Conservation (phyloP, 2,329 filamentous ascomycete species). For the Epichloe sibirici region DNA sequence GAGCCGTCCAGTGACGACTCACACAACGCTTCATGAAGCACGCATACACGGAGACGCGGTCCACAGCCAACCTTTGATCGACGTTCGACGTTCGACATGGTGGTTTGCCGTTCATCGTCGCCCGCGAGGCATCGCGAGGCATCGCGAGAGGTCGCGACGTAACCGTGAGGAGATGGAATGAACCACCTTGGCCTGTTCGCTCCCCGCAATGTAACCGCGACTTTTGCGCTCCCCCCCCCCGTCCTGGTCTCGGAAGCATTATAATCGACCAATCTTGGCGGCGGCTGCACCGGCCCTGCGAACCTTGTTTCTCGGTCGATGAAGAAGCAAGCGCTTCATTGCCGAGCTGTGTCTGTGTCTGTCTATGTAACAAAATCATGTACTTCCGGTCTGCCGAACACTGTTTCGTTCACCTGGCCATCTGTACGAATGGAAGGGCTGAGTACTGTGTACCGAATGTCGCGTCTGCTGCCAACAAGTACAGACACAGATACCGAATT, state of each 20-base stretch:
- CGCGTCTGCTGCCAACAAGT: neutral
- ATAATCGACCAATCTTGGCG: neutral
- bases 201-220: neutral
- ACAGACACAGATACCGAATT: neutral
- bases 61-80: neutral
- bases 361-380: neutral
- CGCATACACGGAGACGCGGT: neutral
- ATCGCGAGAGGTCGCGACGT: neutral
- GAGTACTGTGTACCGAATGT: neutral
- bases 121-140: neutral
- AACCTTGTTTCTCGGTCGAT: neutral
- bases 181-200: neutral
- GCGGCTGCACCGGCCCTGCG: neutral
- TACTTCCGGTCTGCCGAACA: neutral
- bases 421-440: neutral
- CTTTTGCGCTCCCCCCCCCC: too few relatives aligned
- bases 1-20: constrained; percentile 4
- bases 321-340: neutral
- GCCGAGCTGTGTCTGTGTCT: neutral
- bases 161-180: neutral
- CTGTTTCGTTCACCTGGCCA: neutral
- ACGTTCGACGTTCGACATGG: neutral
- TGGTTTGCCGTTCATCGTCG: neutral
- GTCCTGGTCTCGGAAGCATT: neutral
- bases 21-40: neutral